Conservation (phyloP, 305 asterid species). For the Solanum hybrid region DNA sequence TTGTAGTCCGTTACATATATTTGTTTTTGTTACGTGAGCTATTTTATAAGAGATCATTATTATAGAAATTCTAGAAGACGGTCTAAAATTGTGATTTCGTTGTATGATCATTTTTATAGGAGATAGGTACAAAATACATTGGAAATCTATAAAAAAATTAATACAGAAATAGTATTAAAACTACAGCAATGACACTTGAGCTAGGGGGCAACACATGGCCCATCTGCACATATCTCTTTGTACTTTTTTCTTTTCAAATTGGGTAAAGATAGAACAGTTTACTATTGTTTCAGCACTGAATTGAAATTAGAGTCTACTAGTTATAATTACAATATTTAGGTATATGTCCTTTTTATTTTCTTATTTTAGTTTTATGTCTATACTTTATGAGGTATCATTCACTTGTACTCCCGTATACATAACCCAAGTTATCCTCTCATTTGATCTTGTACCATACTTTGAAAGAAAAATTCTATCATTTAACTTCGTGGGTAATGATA, state of each 20-base stretch:
- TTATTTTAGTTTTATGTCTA: not conserved
- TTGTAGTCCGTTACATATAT: not conserved
- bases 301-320: not conserved
- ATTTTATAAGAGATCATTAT: not conserved
- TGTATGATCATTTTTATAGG: not conserved
- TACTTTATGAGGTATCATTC: not conserved
- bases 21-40: not conserved
- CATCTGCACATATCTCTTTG: not conserved
- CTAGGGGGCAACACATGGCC: not conserved
- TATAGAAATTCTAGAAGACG: not conserved
- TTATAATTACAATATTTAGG: not conserved
- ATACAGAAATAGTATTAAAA: not conserved
- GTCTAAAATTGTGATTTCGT: not conserved
- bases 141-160: too few species aligned
- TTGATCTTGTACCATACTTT: not conserved
- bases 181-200: not conserved
- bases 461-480: not conserved
- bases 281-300: not conserved
- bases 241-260: not conserved
- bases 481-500: not conserved
- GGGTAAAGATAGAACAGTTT: not conserved
- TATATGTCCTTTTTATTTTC: not conserved
- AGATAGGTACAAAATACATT: not conserved
- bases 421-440: not conserved
- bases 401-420: not conserved